phyloP scores from a whole-genome alignment of 495 filamentous ascomycete species.

The Penicillium flavigenum region DNA sequence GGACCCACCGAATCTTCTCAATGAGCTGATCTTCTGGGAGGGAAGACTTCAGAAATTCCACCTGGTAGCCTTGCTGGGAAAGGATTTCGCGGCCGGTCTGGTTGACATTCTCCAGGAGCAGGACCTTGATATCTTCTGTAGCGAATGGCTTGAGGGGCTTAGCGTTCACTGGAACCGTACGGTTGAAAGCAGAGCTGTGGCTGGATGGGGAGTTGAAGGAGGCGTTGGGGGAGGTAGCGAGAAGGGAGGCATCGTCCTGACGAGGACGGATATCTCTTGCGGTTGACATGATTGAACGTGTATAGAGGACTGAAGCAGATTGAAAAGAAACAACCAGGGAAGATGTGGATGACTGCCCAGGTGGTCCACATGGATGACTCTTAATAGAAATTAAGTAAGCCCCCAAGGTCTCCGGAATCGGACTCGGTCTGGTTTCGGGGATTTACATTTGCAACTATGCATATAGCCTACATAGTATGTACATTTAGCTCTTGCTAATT shows the following conservation, averaged over 20 bases:
- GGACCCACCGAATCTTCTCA: constrained; percentile 81
- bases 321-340: background rate
- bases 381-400: constrained; percentile 29
- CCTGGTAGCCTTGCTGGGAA: constrained; percentile 86
- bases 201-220: constrained; percentile 66
- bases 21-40: constrained; percentile 91
- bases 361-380: constrained; percentile 9
- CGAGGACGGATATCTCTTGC: constrained; percentile 38
- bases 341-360: constrained; percentile 5
- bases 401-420: constrained; percentile 31
- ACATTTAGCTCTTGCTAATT: background rate
- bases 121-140: constrained; percentile 91
- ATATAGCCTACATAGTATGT: background rate
- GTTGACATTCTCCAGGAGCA: constrained; percentile 95
- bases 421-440: constrained; percentile 7
- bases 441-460: background rate
- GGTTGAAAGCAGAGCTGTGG: constrained; percentile 36
- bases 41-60: constrained; percentile 85
- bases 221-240: constrained; percentile 62
- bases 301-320: background rate
- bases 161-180: constrained; percentile 42
- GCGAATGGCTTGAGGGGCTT: constrained; percentile 95
- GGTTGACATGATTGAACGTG: constrained; percentile 18
- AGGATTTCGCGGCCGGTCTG: constrained; percentile 82
- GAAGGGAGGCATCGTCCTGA: constrained; percentile 36